phyloP scores from a whole-genome alignment of 306 rosid genomes.

The Lathyrus aphaca region DNA sequence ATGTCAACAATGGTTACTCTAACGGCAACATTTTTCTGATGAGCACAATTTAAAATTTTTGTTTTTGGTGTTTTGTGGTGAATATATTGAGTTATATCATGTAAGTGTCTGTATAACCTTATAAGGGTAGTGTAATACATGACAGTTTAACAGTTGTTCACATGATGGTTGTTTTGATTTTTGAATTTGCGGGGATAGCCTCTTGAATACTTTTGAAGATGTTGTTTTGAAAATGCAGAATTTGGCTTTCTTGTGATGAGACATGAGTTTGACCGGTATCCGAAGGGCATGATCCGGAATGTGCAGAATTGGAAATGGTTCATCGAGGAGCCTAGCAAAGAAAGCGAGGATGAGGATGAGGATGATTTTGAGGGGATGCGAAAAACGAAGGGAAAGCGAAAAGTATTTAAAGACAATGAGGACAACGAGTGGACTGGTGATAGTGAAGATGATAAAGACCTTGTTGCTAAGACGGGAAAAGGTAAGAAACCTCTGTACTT shows the following conservation, averaged over 20 bases:
- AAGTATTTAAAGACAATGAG: slow-evolving; percentile 40
- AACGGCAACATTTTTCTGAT: background rate
- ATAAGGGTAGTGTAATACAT: slow-evolving; percentile 2
- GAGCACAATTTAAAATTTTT: too few species aligned
- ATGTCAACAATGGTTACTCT: background rate
- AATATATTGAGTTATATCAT: background rate
- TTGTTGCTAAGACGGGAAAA: slow-evolving; percentile 51
- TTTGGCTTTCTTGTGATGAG: slow-evolving; percentile 77
- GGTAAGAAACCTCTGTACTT: slow-evolving; percentile 53
- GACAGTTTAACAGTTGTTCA: background rate
- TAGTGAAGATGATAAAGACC: slow-evolving; percentile 56
- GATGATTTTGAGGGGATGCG: slow-evolving; percentile 45
- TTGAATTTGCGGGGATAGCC: background rate
- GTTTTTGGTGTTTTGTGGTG: background rate
- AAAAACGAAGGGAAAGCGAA: slow-evolving; percentile 52
- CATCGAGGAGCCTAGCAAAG: slow-evolving; percentile 63
- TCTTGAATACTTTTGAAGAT: slow-evolving; percentile 26
- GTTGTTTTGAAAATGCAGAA: slow-evolving; percentile 55
- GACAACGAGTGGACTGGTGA: slow-evolving; percentile 78
- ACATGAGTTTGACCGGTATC: slow-evolving; percentile 79
- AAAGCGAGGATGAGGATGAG: slow-evolving; percentile 50
- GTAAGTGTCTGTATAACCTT: background rate
- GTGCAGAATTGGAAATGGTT: slow-evolving; percentile 80
- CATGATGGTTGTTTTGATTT: slow-evolving; percentile 16
- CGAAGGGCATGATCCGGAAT: slow-evolving; percentile 59